Evolutionary conservation across 2,329 filamentous ascomycete species (phyloP), one percentile per base, ranked within the genome.

Genomic region (Dothistroma septosporum): DNA sequence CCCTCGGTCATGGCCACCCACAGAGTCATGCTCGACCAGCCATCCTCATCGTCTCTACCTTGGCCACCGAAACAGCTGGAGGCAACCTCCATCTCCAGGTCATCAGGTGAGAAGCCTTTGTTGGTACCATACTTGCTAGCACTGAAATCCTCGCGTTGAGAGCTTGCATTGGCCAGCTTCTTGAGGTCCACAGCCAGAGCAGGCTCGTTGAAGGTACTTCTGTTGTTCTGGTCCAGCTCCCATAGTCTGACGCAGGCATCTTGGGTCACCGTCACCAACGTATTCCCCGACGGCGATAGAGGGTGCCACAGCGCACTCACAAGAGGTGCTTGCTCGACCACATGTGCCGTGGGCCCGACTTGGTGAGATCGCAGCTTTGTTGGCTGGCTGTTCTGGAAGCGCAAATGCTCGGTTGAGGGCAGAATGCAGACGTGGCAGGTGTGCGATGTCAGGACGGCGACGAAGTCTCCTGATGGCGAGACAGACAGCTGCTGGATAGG

Each of bases 1-100:
- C 94, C 94, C 61, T 91, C 89, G 41, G 86, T 86, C 89, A 97
- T 99, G n/a, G 92, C 92, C 55, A 97, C 80, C 91, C 93, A 99
- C 11, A 99, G 81, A 0, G 94, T 97, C 90, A 97, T 97, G 10
- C 92, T 86, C 8, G 92, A 90, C 94, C 94, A 99, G 1, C 83
- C 83, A 69, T 85, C 80, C 65, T 87, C 83, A 41, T 82, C 82
- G 57, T 82, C 79, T 58, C 75, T 78, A 10, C 82, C 84, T 55
- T 74, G 79, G 28, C 92, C 92, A 14, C 92, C 93, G 77, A 99
- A 99, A 73, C 87, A 90, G 55, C 92, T 92, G 1, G 92, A 88
- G 4, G 92, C 91, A 22, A 96, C 91, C 71, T 97, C 90, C 88
- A 99, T 96, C 73, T 97, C 92, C 61, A 95, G 87, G 1, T 85